These are phyloP conservation scores for Epithemia pelagica DNA, from an alignment of 108 stramenopile species.

Conservation along the genomic window DNA sequence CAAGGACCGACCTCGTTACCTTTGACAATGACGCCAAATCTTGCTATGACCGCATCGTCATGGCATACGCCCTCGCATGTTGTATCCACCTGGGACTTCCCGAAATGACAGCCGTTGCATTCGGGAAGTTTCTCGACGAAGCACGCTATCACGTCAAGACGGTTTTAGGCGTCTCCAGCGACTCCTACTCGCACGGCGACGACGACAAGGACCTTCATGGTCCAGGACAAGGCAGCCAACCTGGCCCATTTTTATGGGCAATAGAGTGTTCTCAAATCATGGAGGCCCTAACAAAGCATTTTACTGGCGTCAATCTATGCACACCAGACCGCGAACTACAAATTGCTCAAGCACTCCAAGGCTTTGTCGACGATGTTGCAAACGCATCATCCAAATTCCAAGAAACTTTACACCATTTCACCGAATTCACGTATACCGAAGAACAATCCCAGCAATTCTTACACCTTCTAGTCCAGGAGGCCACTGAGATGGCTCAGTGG, in stretches of 20 bases:
- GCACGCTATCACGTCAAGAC: no score
- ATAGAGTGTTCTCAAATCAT: neutral
- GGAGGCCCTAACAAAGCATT: neutral
- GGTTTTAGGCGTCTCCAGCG: no score
- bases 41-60: no score
- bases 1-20: no score
- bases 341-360: neutral
- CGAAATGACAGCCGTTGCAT: no score
- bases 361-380: slow-evolving; percentile 6
- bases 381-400: neutral
- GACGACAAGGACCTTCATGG: neutral
- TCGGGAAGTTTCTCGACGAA: no score
- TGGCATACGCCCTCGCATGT: no score
- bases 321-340: neutral
- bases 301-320: neutral
- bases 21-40: no score
- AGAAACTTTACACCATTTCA: neutral
- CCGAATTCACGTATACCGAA: neutral
- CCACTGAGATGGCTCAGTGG: slow-evolving; percentile 3
- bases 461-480: neutral
- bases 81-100: no score
- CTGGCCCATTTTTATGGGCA: neutral
- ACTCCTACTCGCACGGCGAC: neutral
- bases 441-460: neutral
- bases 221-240: slow-evolving; percentile 1